These are phyloP conservation scores for Myxozyma udenii DNA, from an alignment of 805 yeast genomes.

Conservation along the genomic window DNA sequence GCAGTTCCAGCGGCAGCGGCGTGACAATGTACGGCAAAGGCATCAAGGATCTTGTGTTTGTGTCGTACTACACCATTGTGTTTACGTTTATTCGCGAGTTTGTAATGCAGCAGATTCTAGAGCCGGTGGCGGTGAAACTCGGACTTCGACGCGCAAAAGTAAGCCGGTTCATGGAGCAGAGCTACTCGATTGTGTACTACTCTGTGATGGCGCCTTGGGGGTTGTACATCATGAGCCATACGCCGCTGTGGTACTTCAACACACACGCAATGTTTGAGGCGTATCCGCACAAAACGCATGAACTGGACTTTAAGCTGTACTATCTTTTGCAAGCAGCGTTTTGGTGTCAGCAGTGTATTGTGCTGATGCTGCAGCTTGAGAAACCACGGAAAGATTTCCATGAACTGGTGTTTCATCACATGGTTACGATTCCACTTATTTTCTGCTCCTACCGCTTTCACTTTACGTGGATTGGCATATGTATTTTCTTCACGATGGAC, in stretches of 20 bases:
- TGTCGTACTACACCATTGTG: conserved; percentile 72
- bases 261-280: conserved; percentile 73
- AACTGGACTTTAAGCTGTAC: conserved; percentile 66
- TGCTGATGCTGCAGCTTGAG: conserved; percentile 77
- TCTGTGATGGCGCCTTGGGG: conserved; percentile 85
- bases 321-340: conserved; percentile 91
- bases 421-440: conserved; percentile 82
- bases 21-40: conserved; percentile 75
- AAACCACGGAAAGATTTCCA: conserved; percentile 90
- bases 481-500: conserved; percentile 91
- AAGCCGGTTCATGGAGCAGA: conserved; percentile 86
- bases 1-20: conserved; percentile 37
- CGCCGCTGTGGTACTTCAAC: conserved; percentile 84
- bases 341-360: conserved; percentile 93
- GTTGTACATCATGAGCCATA: conserved; percentile 74
- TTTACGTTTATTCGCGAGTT: conserved; percentile 91
- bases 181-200: conserved; percentile 77
- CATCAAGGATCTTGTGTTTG: conserved; percentile 71
- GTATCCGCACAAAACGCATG: conserved; percentile 80
- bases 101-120: conserved; percentile 72
- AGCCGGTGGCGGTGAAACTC: conserved; percentile 59
- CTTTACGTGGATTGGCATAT: conserved; percentile 91
- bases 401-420: conserved; percentile 88
- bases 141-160: conserved; percentile 58
- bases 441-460: conserved; percentile 87